Evolutionary conservation across 441 rosid genomes (phyloP).

Genomic region (Gossypium davidsonii): DNA sequence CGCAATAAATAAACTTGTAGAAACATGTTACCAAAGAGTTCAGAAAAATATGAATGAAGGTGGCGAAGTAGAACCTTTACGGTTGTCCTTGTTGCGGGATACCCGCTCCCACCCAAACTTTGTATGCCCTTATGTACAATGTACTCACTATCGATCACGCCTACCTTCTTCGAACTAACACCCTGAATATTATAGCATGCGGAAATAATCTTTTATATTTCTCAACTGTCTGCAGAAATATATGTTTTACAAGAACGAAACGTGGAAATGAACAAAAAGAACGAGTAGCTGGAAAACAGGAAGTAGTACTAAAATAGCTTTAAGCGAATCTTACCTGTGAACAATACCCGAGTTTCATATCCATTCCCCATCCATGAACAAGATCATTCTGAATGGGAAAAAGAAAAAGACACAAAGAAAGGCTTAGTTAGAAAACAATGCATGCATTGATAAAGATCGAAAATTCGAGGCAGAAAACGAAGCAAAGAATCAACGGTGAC

Average conservation of each 20-base stretch:
- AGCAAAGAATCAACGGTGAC: background rate
- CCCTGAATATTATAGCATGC: slow-evolving; percentile 41
- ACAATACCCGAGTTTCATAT: slow-evolving; percentile 92
- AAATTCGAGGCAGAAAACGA: background rate
- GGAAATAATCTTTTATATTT: background rate
- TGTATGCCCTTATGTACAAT: slow-evolving; percentile 80
- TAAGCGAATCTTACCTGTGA: slow-evolving; percentile 54
- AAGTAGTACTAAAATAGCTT: background rate
- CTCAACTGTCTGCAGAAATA: background rate
- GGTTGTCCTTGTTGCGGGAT: slow-evolving; percentile 6
- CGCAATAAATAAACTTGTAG: background rate
- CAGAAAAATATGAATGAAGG: background rate
- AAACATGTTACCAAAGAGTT: background rate
- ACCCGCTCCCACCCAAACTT: slow-evolving; percentile 60
- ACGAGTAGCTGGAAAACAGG: background rate
- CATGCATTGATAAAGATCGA: background rate
- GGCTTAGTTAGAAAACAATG: background rate
- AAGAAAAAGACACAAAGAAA: background rate
- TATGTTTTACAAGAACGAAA: background rate
- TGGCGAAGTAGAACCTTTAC: slow-evolving; percentile 4
- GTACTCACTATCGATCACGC: slow-evolving; percentile 77
- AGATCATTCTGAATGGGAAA: slow-evolving; percentile 61
- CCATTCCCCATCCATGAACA: slow-evolving; percentile 97
- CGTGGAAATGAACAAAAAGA: background rate
- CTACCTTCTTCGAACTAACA: slow-evolving; percentile 75